Conservation (phyloP, 768 basidiomycete genomes). For the Suillus americanus region DNA sequence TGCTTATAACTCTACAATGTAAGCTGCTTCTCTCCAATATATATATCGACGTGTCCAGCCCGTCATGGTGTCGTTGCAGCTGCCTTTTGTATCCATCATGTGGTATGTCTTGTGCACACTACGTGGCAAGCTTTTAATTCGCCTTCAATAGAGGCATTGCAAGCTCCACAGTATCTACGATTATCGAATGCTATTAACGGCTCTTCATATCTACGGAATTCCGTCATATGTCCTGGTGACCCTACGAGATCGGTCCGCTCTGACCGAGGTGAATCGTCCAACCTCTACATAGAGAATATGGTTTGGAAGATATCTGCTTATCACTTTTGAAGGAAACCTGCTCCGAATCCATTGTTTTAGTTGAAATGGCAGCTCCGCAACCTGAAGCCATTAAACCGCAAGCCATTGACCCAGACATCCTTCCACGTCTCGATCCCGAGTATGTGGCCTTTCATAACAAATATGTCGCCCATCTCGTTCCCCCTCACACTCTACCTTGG, state of each 20-base stretch:
- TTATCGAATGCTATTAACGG: background rate
- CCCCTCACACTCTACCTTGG: slow-evolving; percentile 63
- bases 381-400: slow-evolving; percentile 22
- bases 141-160: background rate
- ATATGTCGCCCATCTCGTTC: slow-evolving; percentile 43
- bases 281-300: background rate
- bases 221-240: slow-evolving; percentile 9
- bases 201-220: slow-evolving; percentile 1
- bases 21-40: background rate
- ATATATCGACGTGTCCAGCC: background rate
- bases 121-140: background rate
- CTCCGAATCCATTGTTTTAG: background rate
- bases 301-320: too few relatives aligned
- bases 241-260: slow-evolving; percentile 5
- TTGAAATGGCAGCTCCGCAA: slow-evolving; percentile 18
- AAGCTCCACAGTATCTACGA: background rate
- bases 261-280: slow-evolving; percentile 1
- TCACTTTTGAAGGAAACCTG: background rate
- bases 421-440: slow-evolving; percentile 60
- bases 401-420: slow-evolving; percentile 63
- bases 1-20: background rate
- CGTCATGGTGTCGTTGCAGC: background rate
- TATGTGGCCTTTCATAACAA: slow-evolving; percentile 63
- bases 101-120: background rate
- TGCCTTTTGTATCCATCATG: background rate